Evolutionary conservation across 2,329 filamentous ascomycete species (phyloP).

Genomic region (Aspergillus japonicus): DNA sequence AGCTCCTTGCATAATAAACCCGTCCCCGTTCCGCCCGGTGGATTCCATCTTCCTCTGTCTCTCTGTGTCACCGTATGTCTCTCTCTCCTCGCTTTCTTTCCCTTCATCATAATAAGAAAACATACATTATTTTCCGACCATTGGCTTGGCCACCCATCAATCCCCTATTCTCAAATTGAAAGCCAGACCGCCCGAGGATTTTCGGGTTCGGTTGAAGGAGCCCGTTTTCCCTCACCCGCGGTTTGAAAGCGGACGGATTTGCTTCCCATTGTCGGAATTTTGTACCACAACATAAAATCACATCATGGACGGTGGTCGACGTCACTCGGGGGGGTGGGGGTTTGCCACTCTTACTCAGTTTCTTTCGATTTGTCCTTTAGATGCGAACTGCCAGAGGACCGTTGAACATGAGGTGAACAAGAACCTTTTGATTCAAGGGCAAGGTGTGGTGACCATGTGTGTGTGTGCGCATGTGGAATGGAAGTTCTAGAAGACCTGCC

Average conservation of each 20-base stretch:
- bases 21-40: not conserved
- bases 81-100: too few species aligned
- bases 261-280: not conserved
- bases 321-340: not conserved
- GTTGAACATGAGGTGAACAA: too few species aligned
- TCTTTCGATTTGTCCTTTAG: too few species aligned
- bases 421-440: too few species aligned
- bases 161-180: too few species aligned
- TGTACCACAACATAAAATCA: not conserved
- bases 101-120: too few species aligned
- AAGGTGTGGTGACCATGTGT: not conserved
- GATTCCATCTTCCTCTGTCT: not conserved
- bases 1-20: not conserved
- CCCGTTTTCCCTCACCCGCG: not conserved
- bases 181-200: not conserved
- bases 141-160: too few species aligned
- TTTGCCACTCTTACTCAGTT: not conserved
- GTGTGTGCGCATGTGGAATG: not conserved
- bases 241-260: not conserved
- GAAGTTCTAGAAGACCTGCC: conserved; percentile 12
- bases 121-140: too few species aligned
- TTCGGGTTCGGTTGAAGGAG: not conserved
- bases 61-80: too few species aligned
- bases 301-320: not conserved
- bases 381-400: too few species aligned